Percentiles rank a stretch among this genome's conserved stretches.
These are phyloP conservation scores for Phenoliferia sp. DNA, from an alignment of 1,284 basidiomycete species.

Conservation along the genomic window DNA sequence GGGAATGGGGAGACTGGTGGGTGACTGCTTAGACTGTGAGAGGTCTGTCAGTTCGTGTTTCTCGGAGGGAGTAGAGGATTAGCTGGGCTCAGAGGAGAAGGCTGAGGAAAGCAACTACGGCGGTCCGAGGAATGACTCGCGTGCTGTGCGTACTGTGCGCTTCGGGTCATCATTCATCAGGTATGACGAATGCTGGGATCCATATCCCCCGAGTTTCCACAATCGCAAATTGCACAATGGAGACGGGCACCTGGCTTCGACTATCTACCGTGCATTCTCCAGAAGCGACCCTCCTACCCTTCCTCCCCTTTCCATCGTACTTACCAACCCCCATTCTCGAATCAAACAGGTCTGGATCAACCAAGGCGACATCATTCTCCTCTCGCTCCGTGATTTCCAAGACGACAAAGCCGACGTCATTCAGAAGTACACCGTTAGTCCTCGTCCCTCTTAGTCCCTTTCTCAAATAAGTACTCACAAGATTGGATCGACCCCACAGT, in stretches of 20 bases:
- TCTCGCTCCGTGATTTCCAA: slow-evolving; percentile 97
- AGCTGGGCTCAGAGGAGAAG: too few species aligned
- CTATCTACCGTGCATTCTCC: too few species aligned
- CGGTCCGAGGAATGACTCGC: too few species aligned
- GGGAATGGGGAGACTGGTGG: neutral
- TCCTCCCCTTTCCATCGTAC: neutral
- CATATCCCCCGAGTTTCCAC: too few species aligned
- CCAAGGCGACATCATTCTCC: slow-evolving; percentile 92
- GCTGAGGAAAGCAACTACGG: too few species aligned
- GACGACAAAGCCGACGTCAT: slow-evolving; percentile 99
- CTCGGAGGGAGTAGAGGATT: too few species aligned
- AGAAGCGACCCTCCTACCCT: neutral
- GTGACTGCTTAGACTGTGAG: neutral
- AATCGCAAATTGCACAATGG: too few species aligned
- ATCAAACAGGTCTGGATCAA: slow-evolving; percentile 95
- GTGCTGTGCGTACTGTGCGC: too few species aligned
- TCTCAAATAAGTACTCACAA: neutral
- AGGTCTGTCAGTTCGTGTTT: neutral
- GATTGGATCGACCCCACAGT: slow-evolving; percentile 16
- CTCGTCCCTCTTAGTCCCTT: neutral
- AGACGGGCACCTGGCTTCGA: too few species aligned
- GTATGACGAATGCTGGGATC: too few species aligned
- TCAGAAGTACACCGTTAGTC: slow-evolving; percentile 78
- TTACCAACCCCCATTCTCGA: neutral
- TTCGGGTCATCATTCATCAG: too few species aligned